phyloP scores from a whole-genome alignment of 352 stramenopile species.

The Blastocystis sp. region DNA sequence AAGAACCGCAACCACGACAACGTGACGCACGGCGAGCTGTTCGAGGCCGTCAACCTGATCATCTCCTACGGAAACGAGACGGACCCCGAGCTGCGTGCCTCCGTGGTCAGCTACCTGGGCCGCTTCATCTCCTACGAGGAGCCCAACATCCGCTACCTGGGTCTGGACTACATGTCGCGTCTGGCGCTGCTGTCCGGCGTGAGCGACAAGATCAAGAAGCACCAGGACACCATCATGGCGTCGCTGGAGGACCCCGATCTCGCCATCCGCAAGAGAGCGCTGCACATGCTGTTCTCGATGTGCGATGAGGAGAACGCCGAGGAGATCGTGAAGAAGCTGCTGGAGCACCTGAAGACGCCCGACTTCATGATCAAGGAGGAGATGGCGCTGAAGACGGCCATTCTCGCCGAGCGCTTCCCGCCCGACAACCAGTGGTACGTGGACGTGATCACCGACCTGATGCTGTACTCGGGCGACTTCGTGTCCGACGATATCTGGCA shows the following conservation, averaged over 20 bases:
- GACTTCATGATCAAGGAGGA: conserved; percentile 90
- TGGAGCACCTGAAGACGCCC: conserved; percentile 89
- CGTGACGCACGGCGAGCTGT: conserved; percentile 92
- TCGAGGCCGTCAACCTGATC: conserved; percentile 96
- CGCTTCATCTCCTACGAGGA: conserved; percentile 96
- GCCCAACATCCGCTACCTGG: conserved; percentile 95
- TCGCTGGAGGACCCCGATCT: conserved; percentile 95
- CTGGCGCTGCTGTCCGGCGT: conserved; percentile 87
- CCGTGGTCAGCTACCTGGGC: conserved; percentile 89
- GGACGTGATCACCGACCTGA: conserved; percentile 95
- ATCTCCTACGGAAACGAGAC: conserved; percentile 87
- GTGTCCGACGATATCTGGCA: conserved; percentile 91
- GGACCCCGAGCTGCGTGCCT: conserved; percentile 85
- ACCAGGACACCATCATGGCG: conserved; percentile 91
- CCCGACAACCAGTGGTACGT: conserved; percentile 94
- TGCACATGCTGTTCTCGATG: conserved; percentile 97
- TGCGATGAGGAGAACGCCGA: conserved; percentile 92
- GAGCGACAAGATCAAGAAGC: conserved; percentile 85
- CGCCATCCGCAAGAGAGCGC: conserved; percentile 89
- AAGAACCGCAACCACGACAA: conserved; percentile 93
- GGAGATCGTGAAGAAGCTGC: conserved; percentile 92
- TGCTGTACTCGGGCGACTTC: conserved; percentile 89
- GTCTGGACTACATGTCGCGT: conserved; percentile 92
- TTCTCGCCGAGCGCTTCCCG: conserved; percentile 95
- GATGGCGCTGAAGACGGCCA: conserved; percentile 97